Base-by-base conservation (phyloP, 78 protist species). In the Polysphondylium violaceum region DNA sequence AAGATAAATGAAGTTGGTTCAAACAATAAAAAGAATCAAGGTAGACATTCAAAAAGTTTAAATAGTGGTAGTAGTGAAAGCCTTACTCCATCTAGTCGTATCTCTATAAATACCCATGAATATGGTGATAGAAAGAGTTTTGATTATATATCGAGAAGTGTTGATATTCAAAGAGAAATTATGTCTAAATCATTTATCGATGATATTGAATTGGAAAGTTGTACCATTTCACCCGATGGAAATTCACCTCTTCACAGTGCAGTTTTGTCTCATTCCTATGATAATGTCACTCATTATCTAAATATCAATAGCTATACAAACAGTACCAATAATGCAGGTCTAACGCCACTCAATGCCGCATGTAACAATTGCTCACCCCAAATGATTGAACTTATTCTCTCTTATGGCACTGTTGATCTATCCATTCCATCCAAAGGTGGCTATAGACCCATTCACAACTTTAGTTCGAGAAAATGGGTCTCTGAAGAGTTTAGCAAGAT, bases 291-390 rank as follows among this genome's bases (percentile, higher is more conserved):
- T 19, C 67, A 58, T 23, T 71, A 47, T 3, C 63, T 81, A 1
- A 33, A 27, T 27, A 43, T 44, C 0, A 27, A 25, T 14, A 21
- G 23, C 17, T 23, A 47, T 31, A 21, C n/a, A 17, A 81, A 81
- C 27, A 40, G 12, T 16, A 35, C 64, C 2, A 78, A 78, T 16
- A 51, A 31, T 9, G 31, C 63, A 4, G 89, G 89, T 8, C n/a
- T 81, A 60, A 81, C 89, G 27, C 89, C 89, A 9, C 47, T 81
- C 19, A 81, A 81, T 40, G 12, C 55, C 2, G 65, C 89, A 25
- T 81, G 89, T 56, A 16, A 50, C 4, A 29, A 23, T 6, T 55
- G 63, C 8, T 19, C 76, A 7, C 25, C 14, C 8, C 11, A 55
- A 25, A 81, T 81, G 9, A 81, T 81, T 14, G 89, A 81, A 25